Base-by-base conservation (phyloP, 495 filamentous ascomycete species). In the Zalerion maritima region DNA sequence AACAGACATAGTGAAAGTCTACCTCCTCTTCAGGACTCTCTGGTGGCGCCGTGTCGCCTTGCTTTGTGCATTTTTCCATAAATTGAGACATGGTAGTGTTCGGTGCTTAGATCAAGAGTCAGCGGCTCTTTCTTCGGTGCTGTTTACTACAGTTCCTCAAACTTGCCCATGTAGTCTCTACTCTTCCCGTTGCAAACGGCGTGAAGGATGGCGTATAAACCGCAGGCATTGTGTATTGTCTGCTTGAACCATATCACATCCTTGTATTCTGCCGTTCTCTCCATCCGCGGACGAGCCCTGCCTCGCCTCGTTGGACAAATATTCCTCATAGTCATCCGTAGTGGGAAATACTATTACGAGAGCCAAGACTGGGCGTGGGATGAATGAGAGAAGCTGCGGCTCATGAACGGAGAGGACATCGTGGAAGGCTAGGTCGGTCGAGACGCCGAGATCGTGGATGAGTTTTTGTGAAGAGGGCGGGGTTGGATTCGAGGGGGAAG, bases 171-270 rank as follows among this genome's bases (percentile, higher is more conserved):
- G 19, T 52, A 46, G 10, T 45, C 37, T 30, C 49, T 47, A 3
- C 57, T 47, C 11, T 18, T 23, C 14, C 55, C 48, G 36, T 86
- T 85, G 20, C 58, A 52, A 6, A 84, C 61, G 18, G 71, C 67
- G 53, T 86, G 81, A 12, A 86, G 49, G 5, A 85, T 58, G 0
- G 70, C 80, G 45, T 85, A 81, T 23, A 80, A 57, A 1, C 81
- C 81, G 49, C 81, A 86, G 3, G 78, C 72, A 49, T 85, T 75
- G 21, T 71, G 58, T 41, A 89, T 86, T 0, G 80, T 86, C 39
- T 89, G 79, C 40, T 78, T 76, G 50, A 80, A 86, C 78, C 78
- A 86, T 20, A 81, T 62, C 0, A 57, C 42, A 6, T 42, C 38
- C 25, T 62, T 52, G 7, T 41, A 43, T 3, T 18, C 41, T 31